Evolutionary conservation across 75 land plant species (phyloP).

Genomic region (Pinus taeda): DNA sequence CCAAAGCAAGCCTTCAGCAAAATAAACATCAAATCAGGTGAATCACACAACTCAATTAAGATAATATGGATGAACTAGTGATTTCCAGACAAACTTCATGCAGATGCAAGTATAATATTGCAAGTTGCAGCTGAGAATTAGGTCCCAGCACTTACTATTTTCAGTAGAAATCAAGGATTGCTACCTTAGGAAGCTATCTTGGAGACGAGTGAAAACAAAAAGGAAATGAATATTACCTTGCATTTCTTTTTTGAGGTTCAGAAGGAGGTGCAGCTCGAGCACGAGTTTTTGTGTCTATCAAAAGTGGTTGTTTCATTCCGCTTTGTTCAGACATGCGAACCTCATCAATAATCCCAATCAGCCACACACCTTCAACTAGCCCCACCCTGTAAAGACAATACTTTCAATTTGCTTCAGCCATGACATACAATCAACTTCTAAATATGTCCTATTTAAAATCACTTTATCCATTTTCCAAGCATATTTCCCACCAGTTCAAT

Average conservation of each 20-base stretch:
- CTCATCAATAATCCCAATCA: conserved; percentile 84
- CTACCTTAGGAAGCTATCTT: neutral
- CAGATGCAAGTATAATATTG: neutral
- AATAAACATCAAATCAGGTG: too few relatives aligned
- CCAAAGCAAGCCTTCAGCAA: neutral
- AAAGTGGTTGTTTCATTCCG: conserved; percentile 25
- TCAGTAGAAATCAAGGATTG: neutral
- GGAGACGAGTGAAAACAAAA: neutral
- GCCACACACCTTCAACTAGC: conserved; percentile 68
- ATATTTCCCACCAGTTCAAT: neutral
- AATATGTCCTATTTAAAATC: neutral
- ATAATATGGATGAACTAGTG: neutral
- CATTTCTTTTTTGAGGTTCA: conserved; percentile 85
- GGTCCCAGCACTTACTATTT: neutral
- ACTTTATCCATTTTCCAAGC: neutral
- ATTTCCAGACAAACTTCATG: neutral
- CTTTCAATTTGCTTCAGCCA: neutral
- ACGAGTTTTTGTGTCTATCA: conserved; percentile 89
- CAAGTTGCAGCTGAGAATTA: neutral
- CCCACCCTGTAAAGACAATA: conserved; percentile 49
- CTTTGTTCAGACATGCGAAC: conserved; percentile 39
- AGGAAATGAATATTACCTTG: conserved; percentile 51
- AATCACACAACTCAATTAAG: too few relatives aligned
- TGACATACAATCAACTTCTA: neutral
- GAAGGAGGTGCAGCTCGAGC: conserved; percentile 47